Base-by-base conservation (phyloP, 805 yeast genomes). In the Hanseniaspora occidentalis region DNA sequence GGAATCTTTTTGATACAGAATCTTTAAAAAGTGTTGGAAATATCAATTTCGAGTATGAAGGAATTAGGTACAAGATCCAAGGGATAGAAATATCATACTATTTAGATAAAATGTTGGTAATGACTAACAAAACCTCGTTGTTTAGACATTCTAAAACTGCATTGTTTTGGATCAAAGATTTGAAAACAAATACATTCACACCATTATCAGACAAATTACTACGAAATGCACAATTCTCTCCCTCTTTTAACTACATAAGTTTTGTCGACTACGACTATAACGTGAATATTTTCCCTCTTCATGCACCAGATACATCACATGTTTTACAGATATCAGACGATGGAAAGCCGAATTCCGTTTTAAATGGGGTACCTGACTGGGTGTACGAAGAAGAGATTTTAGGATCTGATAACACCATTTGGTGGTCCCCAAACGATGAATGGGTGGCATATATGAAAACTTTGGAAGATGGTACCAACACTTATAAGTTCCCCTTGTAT, bases 321-420 rank as follows among this genome's bases (percentile, higher is more conserved):
- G 33, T 41, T n/a, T 24, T 37, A 4, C 35, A 25, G 22, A 36
- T 41, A 2, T 37, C 44, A 16, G 16, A 26, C 3, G 44, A 41
- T 41, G 44, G 44, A 8, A 8, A 22, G 17, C 14, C 26, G 8
- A 24, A 37, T 7, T 16, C n/a, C 14, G 61, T 80, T 3, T 66
- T 70, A 45, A 77, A 82, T 48, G 94, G 84, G 5, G 77, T 68
- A 46, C 77, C 88, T 0, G 92, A 82, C 51, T 83, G 94, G 92
- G 78, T 82, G 1, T 82, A 82, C 55, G 94, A 83, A 54, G 94
- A 83, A 52, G 94, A 83, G 50, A 83, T 83, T 1, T 58, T 77
- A 10, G 69, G 68, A 0, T 50, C 61, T 13, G 88, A 79, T 45
- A 58, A 55, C 26, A 75, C 81, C 0, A 60, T 81, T 10, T 81